phyloP scores from a whole-genome alignment of 2,329 filamentous ascomycete species.

The Pseudomassariella vexata region DNA sequence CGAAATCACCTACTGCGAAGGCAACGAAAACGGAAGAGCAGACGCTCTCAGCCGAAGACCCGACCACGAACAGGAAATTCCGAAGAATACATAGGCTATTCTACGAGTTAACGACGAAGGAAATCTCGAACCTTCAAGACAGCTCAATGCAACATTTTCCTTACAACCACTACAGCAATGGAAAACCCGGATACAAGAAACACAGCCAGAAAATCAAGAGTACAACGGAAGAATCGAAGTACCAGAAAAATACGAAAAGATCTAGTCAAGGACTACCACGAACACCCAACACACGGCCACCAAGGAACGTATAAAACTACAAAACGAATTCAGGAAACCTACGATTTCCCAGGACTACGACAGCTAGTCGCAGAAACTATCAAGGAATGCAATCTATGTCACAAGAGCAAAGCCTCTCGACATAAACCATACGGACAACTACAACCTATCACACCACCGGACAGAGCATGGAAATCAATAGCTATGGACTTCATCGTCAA shows the following conservation, averaged over 20 bases:
- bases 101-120: neutral
- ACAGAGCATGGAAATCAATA: neutral
- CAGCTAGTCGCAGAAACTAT: neutral
- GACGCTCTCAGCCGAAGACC: neutral
- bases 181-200: too few relatives aligned
- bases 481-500: slow-evolving; percentile 1
- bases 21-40: neutral
- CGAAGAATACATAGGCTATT: neutral
- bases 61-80: neutral
- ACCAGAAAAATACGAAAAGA: neutral
- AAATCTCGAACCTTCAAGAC: neutral
- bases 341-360: too few relatives aligned
- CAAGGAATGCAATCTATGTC: neutral
- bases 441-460: neutral
- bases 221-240: neutral
- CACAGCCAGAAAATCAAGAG: too few relatives aligned
- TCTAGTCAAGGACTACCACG: neutral
- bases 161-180: too few relatives aligned
- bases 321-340: too few relatives aligned
- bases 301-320: neutral
- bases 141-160: neutral
- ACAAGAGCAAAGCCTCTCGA: neutral
- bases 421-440: neutral
- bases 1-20: neutral
- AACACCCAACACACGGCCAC: neutral